These are phyloP conservation scores for Magnusiomyces ingens DNA, from an alignment of 1,139 yeast species.

Conservation along the genomic window DNA sequence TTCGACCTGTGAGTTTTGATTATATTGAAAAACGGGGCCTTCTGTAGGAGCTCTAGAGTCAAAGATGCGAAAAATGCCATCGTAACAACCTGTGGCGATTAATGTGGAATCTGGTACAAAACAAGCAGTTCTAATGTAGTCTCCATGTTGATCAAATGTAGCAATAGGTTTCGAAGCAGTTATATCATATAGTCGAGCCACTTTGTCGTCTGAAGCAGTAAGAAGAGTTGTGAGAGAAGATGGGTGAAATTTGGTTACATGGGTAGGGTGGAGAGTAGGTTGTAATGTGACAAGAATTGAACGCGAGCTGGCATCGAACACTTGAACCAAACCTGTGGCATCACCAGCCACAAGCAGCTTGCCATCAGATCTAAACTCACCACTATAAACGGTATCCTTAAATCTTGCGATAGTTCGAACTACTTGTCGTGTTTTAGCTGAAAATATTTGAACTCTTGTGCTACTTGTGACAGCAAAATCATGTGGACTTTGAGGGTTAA, in stretches of 20 bases:
- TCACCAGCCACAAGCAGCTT: slow-evolving; percentile 80
- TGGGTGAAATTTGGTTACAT: slow-evolving; percentile 90
- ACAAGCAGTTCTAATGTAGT: slow-evolving; percentile 77
- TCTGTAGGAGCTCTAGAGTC: slow-evolving; percentile 61
- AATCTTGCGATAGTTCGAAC: slow-evolving; percentile 83
- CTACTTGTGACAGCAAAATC: slow-evolving; percentile 94
- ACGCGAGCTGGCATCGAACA: slow-evolving; percentile 78
- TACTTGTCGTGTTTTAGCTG: slow-evolving; percentile 89
- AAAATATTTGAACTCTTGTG: slow-evolving; percentile 84
- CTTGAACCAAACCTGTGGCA: slow-evolving; percentile 79
- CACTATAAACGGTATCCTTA: slow-evolving; percentile 83
- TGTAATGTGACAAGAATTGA: slow-evolving; percentile 69
- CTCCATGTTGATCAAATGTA: slow-evolving; percentile 71
- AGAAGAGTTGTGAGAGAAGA: slow-evolving; percentile 61
- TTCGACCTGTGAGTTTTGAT: slow-evolving; percentile 78
- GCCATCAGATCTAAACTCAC: slow-evolving; percentile 79
- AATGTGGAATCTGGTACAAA: slow-evolving; percentile 74
- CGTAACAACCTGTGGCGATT: slow-evolving; percentile 90
- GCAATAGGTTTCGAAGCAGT: slow-evolving; percentile 64
- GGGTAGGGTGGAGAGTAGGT: slow-evolving; percentile 84
- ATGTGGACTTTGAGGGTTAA: slow-evolving; percentile 79
- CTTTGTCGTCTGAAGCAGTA: slow-evolving; percentile 88
- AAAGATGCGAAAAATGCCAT: slow-evolving; percentile 77
- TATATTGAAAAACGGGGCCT: slow-evolving; percentile 43
- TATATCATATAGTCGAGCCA: slow-evolving; percentile 82